Base-by-base conservation (phyloP, 2,329 filamentous ascomycete genomes). In the Ophiostoma australiae region DNA sequence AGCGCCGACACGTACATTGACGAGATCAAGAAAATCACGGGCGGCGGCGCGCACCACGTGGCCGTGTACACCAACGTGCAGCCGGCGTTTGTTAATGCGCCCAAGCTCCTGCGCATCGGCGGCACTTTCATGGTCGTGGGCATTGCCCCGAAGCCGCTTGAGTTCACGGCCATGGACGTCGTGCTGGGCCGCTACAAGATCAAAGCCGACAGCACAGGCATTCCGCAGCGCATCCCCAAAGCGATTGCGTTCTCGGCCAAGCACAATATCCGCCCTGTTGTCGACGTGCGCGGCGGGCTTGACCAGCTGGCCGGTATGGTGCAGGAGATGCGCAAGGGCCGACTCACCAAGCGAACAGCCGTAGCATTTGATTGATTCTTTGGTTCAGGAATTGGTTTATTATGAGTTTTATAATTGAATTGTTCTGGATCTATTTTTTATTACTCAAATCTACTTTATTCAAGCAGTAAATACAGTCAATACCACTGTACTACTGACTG, bases 91-190 rank as follows among this genome's bases (percentile, higher is more conserved):
- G 76, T 77, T 1, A 76, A 76, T 3, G 80, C 80, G 1, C 77
- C 79, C 5, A 73, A 76, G 11, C 74, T 82, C 13, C 75, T 83
- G 31, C 75, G 78, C 52, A 74, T 80, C 3, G 78, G 79, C 10
- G 81, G 81, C 10, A 75, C 80, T 4, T 72, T 83, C 66, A 82
- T 83, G 81, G 76, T 82, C 6, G 78, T 82, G 67, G 81, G 81
- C 4, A 79, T 83, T 67, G 77, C 81, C 5, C 75, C 77, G 1
- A 77, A 80, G 69, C 76, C 77, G 4, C 71, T 83, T 13, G 76
- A 77, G 67, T 75, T 80, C 68, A 79, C 76, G 27, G 78, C 78
- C 1, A 79, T 81, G 73, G 81, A 82, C 52, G 76, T 82, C 35
- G 78, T 79, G 0, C 78, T 80, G n/a, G 79, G 80, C 0, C 76